These are phyloP conservation scores for Bisporella sp. DNA, from an alignment of 2,329 filamentous ascomycete species.

Conservation along the genomic window DNA sequence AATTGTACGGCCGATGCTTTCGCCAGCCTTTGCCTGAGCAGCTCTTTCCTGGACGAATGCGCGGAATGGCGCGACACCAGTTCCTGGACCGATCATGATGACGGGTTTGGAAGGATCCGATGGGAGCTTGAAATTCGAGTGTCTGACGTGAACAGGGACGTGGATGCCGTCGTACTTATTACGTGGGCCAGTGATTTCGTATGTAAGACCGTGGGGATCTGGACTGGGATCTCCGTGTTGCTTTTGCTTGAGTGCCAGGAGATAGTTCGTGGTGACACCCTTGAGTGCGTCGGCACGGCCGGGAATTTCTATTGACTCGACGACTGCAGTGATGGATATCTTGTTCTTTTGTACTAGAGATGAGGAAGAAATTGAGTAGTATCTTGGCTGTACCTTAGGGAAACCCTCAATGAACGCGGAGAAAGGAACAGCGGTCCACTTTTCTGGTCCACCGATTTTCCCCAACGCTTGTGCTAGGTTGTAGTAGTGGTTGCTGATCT, in stretches of 20 bases:
- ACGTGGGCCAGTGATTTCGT: conserved; percentile 79
- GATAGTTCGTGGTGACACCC: conserved; percentile 95
- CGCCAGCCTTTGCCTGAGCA: conserved; percentile 70
- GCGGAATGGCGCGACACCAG: conserved; percentile 93
- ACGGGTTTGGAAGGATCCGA: conserved; percentile 90
- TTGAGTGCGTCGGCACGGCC: conserved; percentile 74
- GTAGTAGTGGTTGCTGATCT: conserved; percentile 72
- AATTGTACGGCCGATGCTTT: conserved; percentile 78
- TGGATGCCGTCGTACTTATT: conserved; percentile 97
- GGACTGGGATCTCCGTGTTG: conserved; percentile 83
- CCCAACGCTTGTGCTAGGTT: conserved; percentile 86
- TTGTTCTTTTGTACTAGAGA: conserved; percentile 90
- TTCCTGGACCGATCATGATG: conserved; percentile 94
- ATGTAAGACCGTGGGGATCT: conserved; percentile 76
- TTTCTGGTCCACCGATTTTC: conserved; percentile 61
- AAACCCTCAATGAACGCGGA: conserved; percentile 90
- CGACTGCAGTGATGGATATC: conserved; percentile 90
- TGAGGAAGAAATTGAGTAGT: conserved; percentile 99
- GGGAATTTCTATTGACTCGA: conserved; percentile 75
- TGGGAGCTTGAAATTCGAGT: conserved; percentile 98
- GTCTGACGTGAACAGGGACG: conserved; percentile 89
- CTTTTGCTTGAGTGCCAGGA: conserved; percentile 91
- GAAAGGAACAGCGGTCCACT: conserved; percentile 83
- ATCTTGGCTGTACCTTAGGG: conserved; percentile 91
- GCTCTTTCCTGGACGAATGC: conserved; percentile 92